Evolutionary conservation across 345 rosid genomes (phyloP), one percentile per base, ranked within the genome.

Genomic region (Draba incana): DNA sequence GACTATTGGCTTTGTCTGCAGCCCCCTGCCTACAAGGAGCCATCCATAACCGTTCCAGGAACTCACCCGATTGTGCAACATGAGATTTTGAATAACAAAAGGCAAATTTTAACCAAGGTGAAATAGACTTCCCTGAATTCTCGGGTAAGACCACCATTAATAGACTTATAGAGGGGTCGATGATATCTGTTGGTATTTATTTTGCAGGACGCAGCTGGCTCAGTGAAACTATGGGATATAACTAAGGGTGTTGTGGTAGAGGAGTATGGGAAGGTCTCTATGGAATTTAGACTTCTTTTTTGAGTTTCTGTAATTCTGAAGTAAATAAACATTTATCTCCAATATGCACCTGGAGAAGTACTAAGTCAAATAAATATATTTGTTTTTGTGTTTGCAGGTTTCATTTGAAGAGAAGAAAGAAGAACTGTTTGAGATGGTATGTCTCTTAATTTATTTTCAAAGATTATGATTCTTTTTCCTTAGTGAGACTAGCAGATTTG

Each of bases 81-180:
- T 88, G 98, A 88, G 81, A 85, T 95, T 78, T 81, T 92, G 81
- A 95, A 92, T 75, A 86, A 95, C 62, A 83, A 90, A 87, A 88
- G 96, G 80, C 98, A 95, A 81, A 88, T 95, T 57, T 82, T 95
- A 82, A 92, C 99, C 3, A 92, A 92, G 99, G 99, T 92, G 70
- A 69, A 64, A 38, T 27, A 61, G 11, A 24, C 51, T 42, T 55
- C 12, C 49, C 38, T 58, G 14, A 64, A 58, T 71, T 10, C 57
- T 27, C 37, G 11, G 61, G 58, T 71, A 61, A 52, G 28, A 53
- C 61, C 46, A 23, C 47, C 31, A 31, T 8, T 25, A 38, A 64
- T 64, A 58, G 24, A 35, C 41, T 23, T 45, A 28, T 58, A 44
- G 49, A 54, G 33, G 25, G 44, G 35, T 56, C 46, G 15, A n/a